A percentile compares a stretch with the other conserved stretches of the same genome.
Conservation (phyloP, 176 grass and related monocot species). For the Puya raimondii region DNA sequence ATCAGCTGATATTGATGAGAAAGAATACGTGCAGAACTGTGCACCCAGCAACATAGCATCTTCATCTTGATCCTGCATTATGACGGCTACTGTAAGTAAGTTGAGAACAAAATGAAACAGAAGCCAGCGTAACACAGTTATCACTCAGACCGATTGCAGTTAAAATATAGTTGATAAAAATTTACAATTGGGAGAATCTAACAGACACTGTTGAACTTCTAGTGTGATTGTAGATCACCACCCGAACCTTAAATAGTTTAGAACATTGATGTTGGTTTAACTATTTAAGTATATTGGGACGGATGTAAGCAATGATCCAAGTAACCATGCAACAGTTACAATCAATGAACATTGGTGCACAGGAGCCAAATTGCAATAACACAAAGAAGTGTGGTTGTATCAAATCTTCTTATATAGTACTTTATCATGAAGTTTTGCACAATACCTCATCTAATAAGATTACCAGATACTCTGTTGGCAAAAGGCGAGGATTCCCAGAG, state of each 20-base stretch:
- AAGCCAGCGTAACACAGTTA: background rate
- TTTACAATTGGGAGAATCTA: too few species aligned
- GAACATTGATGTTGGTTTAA: too few species aligned
- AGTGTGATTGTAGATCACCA: too few species aligned
- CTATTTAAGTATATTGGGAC: too few species aligned
- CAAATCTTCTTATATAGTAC: background rate
- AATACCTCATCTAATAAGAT: constrained; percentile 87
- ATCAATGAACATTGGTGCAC: too few species aligned
- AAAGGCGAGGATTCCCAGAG: constrained; percentile 57
- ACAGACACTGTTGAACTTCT: too few species aligned
- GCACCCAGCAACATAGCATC: constrained; percentile 89
- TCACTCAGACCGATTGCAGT: background rate
- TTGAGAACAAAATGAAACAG: constrained; percentile 11
- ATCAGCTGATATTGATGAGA: constrained; percentile 59
- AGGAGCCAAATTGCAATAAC: too few species aligned
- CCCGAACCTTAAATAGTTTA: too few species aligned
- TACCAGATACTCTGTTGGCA: constrained; percentile 90
- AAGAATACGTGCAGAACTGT: constrained; percentile 86
- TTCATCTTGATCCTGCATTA: constrained; percentile 75
- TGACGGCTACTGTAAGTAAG: background rate
- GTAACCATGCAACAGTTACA: too few species aligned
- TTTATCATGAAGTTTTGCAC: background rate
- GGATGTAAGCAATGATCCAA: too few species aligned
- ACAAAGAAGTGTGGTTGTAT: background rate
- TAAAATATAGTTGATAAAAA: background rate